A percentile compares a stretch with the other conserved stretches of the same genome.
These are phyloP conservation scores for Aaosphaeria arxii DNA, from an alignment of 2,329 filamentous ascomycete species.

Conservation along the genomic window DNA sequence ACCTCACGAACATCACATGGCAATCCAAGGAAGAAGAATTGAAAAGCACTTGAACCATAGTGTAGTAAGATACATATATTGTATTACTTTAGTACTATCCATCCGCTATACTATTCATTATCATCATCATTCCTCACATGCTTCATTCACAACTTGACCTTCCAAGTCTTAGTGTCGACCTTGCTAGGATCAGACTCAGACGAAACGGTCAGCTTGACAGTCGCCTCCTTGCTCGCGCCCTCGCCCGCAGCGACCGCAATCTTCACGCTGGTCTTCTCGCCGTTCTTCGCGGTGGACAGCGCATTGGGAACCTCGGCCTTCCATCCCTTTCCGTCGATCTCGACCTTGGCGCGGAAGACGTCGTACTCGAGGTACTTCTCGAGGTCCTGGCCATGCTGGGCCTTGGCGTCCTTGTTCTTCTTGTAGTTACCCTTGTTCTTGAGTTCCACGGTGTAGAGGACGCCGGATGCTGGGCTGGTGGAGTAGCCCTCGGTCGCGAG, in stretches of 20 bases:
- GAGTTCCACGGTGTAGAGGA: conserved; percentile 48
- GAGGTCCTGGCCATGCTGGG: conserved; percentile 33
- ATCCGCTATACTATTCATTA: not conserved
- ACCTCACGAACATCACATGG: too few species aligned
- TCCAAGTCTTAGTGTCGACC: conserved; percentile 7
- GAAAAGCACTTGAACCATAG: too few species aligned
- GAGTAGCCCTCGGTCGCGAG: conserved; percentile 17
- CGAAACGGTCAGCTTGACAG: conserved; percentile 44
- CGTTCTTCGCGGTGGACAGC: conserved; percentile 43
- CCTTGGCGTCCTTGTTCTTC: conserved; percentile 7
- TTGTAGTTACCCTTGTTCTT: conserved; percentile 44
- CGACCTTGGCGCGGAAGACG: conserved; percentile 47
- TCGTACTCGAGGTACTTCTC: conserved; percentile 43
- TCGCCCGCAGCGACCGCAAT: conserved; percentile 41
- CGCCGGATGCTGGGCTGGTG: conserved; percentile 27
- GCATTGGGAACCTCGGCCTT: conserved; percentile 40
- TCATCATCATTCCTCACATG: not conserved
- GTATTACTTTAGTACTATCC: too few species aligned
- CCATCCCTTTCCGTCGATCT: conserved; percentile 48
- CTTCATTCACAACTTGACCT: not conserved
- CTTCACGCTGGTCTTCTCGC: conserved; percentile 35
- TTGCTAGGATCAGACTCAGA: conserved; percentile 43
- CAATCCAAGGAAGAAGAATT: too few species aligned
- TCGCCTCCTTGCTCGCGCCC: conserved; percentile 33
- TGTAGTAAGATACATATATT: too few species aligned